phyloP scores from a whole-genome alignment of 371 early-diverging fungal genomes.

The Smittium mucronatum region DNA sequence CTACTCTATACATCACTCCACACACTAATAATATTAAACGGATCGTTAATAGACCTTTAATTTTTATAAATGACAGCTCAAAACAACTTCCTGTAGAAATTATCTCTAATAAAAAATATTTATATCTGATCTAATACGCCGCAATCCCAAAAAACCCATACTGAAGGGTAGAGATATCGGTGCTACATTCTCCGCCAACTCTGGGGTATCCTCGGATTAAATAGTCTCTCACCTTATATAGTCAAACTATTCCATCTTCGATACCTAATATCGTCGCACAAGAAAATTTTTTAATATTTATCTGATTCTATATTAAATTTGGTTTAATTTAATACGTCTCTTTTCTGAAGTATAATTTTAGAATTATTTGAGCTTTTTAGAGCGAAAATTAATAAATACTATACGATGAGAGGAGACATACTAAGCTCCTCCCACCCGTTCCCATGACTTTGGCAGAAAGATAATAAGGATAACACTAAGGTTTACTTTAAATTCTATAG shows the following conservation, averaged over 20 bases:
- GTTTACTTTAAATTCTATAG: not conserved
- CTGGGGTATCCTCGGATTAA: not conserved
- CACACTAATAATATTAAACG: no score
- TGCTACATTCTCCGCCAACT: not conserved
- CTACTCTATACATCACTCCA: no score
- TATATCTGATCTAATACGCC: not conserved
- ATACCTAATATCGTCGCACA: not conserved
- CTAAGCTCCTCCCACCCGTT: not conserved
- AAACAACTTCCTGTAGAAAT: no score
- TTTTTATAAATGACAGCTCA: no score
- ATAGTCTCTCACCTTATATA: not conserved
- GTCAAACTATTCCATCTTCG: not conserved
- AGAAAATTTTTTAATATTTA: not conserved
- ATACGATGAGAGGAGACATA: not conserved
- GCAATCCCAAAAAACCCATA: not conserved
- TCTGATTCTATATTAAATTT: not conserved
- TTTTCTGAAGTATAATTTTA: conserved; percentile 1
- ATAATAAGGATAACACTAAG: not conserved
- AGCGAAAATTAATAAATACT: not conserved
- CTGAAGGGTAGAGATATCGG: not conserved
- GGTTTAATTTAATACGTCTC: not conserved
- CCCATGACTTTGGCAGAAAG: not conserved
- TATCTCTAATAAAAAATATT: no score
- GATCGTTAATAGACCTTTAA: no score
- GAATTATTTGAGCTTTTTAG: not conserved